These are phyloP conservation scores for Phytophthora cactorum DNA, from an alignment of 352 stramenopile species.

Conservation along the genomic window DNA sequence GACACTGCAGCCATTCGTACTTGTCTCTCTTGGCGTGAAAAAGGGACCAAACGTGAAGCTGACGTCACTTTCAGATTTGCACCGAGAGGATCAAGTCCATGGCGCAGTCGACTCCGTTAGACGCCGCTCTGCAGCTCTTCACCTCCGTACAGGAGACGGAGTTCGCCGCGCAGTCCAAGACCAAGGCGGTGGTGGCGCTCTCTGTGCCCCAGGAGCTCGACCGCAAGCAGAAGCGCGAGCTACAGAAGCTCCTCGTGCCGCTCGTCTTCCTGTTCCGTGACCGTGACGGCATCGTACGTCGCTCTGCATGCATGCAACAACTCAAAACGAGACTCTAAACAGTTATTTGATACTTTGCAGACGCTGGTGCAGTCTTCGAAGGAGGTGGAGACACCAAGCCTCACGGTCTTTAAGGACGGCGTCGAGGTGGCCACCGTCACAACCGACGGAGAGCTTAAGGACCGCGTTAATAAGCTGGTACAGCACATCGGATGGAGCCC, in stretches of 20 bases:
- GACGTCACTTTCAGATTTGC: slow-evolving; percentile 27
- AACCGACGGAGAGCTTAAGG: slow-evolving; percentile 50
- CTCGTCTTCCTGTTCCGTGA: slow-evolving; percentile 68
- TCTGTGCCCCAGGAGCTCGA: slow-evolving; percentile 25
- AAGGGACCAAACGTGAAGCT: slow-evolving; percentile 8
- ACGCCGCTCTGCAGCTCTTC: slow-evolving; percentile 33
- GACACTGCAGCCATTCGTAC: slow-evolving; percentile 11
- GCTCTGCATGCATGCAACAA: not conserved
- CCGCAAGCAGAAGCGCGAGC: slow-evolving; percentile 39
- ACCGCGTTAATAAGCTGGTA: slow-evolving; percentile 55
- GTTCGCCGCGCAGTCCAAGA: slow-evolving; percentile 9
- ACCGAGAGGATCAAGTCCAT: slow-evolving; percentile 6
- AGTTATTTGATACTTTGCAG: slow-evolving; percentile 27
- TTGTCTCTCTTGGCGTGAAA: not conserved
- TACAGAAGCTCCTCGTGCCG: slow-evolving; percentile 52
- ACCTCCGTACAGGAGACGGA: slow-evolving; percentile 8
- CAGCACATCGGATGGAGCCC: slow-evolving; percentile 67
- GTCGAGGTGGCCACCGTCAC: slow-evolving; percentile 43
- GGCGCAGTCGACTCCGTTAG: slow-evolving; percentile 20
- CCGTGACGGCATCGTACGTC: slow-evolving; percentile 66
- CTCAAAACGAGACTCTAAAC: not conserved
- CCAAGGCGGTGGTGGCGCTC: slow-evolving; percentile 33
- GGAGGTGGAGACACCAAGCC: slow-evolving; percentile 36
- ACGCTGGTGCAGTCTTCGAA: slow-evolving; percentile 50
- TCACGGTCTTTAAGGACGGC: slow-evolving; percentile 64